Evolutionary conservation across 371 early-diverging fungal genomes (phyloP).

Genomic region (Apophysomyces trapeziformis): DNA sequence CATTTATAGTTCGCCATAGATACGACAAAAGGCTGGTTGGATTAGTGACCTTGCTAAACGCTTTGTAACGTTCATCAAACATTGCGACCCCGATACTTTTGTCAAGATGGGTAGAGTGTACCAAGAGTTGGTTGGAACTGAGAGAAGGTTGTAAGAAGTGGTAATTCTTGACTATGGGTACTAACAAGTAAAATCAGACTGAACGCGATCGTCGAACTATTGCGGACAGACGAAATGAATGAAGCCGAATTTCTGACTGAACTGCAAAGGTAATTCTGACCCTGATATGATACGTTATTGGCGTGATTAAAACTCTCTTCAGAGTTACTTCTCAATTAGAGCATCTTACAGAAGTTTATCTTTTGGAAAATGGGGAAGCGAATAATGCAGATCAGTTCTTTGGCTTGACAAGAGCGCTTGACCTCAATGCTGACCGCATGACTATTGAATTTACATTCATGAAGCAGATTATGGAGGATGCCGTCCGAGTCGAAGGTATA

Average conservation of each 20-base stretch:
- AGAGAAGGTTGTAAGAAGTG: constrained; percentile 48
- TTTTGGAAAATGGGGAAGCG: constrained; percentile 35
- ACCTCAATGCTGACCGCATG: constrained; percentile 69
- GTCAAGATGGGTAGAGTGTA: constrained; percentile 68
- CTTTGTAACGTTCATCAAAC: constrained; percentile 69
- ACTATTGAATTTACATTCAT: constrained; percentile 63
- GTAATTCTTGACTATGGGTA: background rate
- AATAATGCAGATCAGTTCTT: constrained; percentile 58
- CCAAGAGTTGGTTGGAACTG: constrained; percentile 73
- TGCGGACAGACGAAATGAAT: constrained; percentile 75
- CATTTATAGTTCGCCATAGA: constrained; percentile 24
- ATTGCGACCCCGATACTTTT: constrained; percentile 74
- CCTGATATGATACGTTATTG: background rate
- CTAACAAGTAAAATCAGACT: constrained; percentile 36
- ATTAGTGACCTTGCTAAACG: constrained; percentile 68
- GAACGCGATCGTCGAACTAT: constrained; percentile 68
- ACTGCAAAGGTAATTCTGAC: constrained; percentile 42
- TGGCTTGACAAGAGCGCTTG: constrained; percentile 58
- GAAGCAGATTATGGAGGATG: constrained; percentile 40
- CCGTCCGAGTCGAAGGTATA: constrained; percentile 36
- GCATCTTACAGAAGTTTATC: constrained; percentile 67
- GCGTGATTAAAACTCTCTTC: background rate
- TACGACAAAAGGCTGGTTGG: constrained; percentile 72
- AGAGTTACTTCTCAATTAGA: constrained; percentile 69
- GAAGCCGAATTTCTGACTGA: constrained; percentile 65